phyloP scores from a whole-genome alignment of 805 yeast genomes.

The Ogataea trehaloabstinens region DNA sequence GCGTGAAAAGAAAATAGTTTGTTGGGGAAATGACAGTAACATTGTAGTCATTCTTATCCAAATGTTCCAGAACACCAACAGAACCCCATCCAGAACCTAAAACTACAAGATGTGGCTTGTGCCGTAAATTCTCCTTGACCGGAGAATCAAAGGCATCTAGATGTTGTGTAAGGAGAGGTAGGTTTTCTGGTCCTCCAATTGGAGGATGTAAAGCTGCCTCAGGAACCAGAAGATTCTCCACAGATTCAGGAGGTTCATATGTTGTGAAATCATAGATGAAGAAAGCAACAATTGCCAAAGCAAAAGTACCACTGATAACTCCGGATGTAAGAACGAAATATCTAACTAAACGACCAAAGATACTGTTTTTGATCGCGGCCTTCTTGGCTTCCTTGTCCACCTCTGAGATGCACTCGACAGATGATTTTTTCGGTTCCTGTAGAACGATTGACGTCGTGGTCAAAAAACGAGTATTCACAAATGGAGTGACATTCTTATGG shows the following conservation, averaged over 20 bases:
- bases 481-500: no score
- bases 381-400: not conserved
- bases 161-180: slow-evolving; percentile 56
- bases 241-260: slow-evolving; percentile 42
- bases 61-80: slow-evolving; percentile 52
- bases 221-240: slow-evolving; percentile 48
- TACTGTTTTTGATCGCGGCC: slow-evolving; percentile 22
- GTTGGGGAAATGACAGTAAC: slow-evolving; percentile 68
- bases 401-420: not conserved
- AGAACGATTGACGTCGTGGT: no score
- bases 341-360: slow-evolving; percentile 33
- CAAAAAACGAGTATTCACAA: no score
- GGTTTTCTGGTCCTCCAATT: slow-evolving; percentile 68
- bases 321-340: slow-evolving; percentile 40
- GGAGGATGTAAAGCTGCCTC: slow-evolving; percentile 52
- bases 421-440: no score
- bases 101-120: slow-evolving; percentile 56
- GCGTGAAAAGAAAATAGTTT: slow-evolving; percentile 67
- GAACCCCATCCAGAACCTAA: slow-evolving; percentile 76
- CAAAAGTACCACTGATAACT: slow-evolving; percentile 41
- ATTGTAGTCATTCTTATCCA: slow-evolving; percentile 55
- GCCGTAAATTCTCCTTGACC: slow-evolving; percentile 42
- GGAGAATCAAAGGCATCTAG: slow-evolving; percentile 57
- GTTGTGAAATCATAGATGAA: slow-evolving; percentile 68
- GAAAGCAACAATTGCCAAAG: slow-evolving; percentile 44